phyloP scores from a whole-genome alignment of 306 rosid genomes.

The Cucurbita moschata region DNA sequence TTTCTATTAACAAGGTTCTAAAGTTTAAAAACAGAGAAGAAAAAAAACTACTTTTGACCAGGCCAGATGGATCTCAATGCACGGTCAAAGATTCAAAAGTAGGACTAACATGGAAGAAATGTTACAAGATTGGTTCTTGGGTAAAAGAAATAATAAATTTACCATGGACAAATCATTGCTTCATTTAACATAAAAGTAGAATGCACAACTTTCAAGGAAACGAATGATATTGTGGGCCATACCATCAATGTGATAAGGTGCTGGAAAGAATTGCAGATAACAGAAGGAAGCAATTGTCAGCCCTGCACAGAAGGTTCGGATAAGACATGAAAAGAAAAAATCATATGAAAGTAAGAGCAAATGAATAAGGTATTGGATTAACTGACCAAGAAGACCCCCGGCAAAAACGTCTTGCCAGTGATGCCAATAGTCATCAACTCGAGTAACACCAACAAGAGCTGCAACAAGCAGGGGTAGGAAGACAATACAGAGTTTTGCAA shows the following conservation, averaged over 20 bases:
- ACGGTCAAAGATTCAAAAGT: not conserved
- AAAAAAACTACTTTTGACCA: not conserved
- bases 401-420: constrained; percentile 91
- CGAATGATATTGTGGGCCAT: constrained; percentile 15
- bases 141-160: not conserved
- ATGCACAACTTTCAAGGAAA: not conserved
- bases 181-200: not conserved
- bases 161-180: not conserved
- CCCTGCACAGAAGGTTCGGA: constrained; percentile 36
- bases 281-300: constrained; percentile 54
- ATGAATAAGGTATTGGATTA: not conserved
- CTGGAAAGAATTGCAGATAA: constrained; percentile 93
- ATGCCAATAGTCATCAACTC: constrained; percentile 97
- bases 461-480: constrained; percentile 61
- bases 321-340: constrained; percentile 14
- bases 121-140: not conserved
- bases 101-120: not conserved
- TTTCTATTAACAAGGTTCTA: not conserved
- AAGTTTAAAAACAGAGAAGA: not conserved
- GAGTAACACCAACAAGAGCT: constrained; percentile 63
- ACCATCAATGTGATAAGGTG: constrained; percentile 72
- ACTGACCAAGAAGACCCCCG: constrained; percentile 66
- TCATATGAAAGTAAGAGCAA: not conserved
- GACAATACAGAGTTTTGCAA: constrained; percentile 68
- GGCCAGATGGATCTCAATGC: not conserved